These are phyloP conservation scores for Phanerodontia chrysosporium DNA, from an alignment of 768 basidiomycete genomes.

Conservation along the genomic window DNA sequence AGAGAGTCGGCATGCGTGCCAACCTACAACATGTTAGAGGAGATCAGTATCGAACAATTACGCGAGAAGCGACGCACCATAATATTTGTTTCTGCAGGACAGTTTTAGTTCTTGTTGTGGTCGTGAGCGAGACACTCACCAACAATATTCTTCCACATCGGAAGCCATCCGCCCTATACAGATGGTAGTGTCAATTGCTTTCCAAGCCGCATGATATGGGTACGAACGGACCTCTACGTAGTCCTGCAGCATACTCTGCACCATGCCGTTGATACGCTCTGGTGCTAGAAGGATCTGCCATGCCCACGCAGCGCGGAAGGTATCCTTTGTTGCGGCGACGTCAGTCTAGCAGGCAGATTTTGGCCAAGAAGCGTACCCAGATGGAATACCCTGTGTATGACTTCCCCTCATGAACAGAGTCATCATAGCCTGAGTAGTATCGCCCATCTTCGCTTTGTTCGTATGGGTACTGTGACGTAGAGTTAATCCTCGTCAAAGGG, in stretches of 20 bases:
- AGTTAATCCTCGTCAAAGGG: neutral
- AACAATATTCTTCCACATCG: slow-evolving; percentile 88
- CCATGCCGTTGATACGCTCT: slow-evolving; percentile 71
- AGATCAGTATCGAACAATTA: neutral
- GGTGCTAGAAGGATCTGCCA: slow-evolving; percentile 76
- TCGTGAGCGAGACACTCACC: slow-evolving; percentile 33
- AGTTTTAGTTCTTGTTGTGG: neutral
- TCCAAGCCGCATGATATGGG: too few relatives aligned
- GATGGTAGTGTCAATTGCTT: too few relatives aligned
- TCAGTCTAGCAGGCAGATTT: neutral
- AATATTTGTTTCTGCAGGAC: slow-evolving; percentile 64
- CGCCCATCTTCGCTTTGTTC: slow-evolving; percentile 62
- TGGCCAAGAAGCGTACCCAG: slow-evolving; percentile 46
- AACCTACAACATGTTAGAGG: slow-evolving; percentile 37
- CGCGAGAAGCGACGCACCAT: slow-evolving; percentile 43
- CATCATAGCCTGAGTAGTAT: slow-evolving; percentile 80
- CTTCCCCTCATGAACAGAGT: slow-evolving; percentile 54
- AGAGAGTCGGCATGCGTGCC: slow-evolving; percentile 78
- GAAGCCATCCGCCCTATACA: slow-evolving; percentile 69
- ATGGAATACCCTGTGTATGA: slow-evolving; percentile 81
- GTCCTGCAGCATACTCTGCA: slow-evolving; percentile 77
- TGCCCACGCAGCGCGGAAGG: slow-evolving; percentile 74
- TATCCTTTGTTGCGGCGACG: slow-evolving; percentile 51
- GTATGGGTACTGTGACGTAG: slow-evolving; percentile 67
- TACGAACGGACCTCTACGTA: slow-evolving; percentile 51